Evolutionary conservation across 129 eudicot species (phyloP), one percentile per base, ranked within the genome.

Genomic region (Artemisia argyi): DNA sequence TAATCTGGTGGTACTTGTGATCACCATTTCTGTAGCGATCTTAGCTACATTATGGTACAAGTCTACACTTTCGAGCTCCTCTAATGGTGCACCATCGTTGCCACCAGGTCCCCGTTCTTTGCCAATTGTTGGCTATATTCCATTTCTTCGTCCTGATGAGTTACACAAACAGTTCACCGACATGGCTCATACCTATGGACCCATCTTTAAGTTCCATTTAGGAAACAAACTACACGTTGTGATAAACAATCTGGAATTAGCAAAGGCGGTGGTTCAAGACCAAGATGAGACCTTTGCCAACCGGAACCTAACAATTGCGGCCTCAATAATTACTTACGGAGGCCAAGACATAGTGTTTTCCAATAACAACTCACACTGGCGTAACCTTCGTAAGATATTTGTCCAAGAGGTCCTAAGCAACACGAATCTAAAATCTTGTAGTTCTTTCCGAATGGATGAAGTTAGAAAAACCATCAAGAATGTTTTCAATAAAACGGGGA

Each of bases 361-460:
- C 55, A 50, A 50, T n/a, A 3, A 50, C 55, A 30, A 30, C 35
- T 30, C 35, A 30, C 35, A 30, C 6, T 30, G 35, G 35, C 35
- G 6, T 30, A 30, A 30, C 35, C 35, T 30, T 30, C 35, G 35
- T n/a, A 50, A 50, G 15, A 50, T 50, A 50, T n/a, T 50, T n/a
- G n/a, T n/a, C 55, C 55, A 50, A 0, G 55, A 50, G 55, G 55
- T 50, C 16, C 13, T 50, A 50, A 50, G 55, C 55, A 13, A 50
- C 55, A 50, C 13, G 55, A 50, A 11, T 50, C 55, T 50, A 5
- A n/a, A 50, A 50, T 13, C 55, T 3, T 50, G 55, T 50, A 6
- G 55, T n/a, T 50, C 55, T 50, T 50, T 50, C 55, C 55, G 55
- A 50, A 50, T 3, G 55, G 55, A 50, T 50, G 55, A 50, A 50